phyloP scores from a whole-genome alignment of 371 early-diverging fungal genomes.

The Mucor plumbeus region DNA sequence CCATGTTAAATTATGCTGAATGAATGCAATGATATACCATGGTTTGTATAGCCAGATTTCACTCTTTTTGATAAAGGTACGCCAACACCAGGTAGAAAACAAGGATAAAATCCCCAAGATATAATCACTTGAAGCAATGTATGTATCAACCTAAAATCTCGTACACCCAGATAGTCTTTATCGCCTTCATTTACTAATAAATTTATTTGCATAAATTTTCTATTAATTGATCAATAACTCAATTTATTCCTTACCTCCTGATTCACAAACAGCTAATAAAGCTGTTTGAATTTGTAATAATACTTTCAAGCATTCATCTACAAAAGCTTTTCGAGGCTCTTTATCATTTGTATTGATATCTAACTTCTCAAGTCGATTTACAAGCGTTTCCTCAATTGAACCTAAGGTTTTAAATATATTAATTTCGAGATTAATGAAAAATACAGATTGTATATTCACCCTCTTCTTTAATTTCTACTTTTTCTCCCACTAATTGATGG shows the following conservation, averaged over 20 bases:
- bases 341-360: slow-evolving; percentile 13
- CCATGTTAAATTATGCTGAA: too few relatives aligned
- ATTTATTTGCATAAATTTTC: neutral
- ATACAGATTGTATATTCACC: slow-evolving; percentile 10
- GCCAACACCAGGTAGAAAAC: slow-evolving; percentile 69
- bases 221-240: too few relatives aligned
- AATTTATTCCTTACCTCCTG: slow-evolving; percentile 21
- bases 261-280: slow-evolving; percentile 28
- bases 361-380: slow-evolving; percentile 21
- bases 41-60: slow-evolving; percentile 55
- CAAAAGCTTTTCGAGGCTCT: slow-evolving; percentile 29
- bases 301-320: slow-evolving; percentile 34
- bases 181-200: slow-evolving; percentile 23
- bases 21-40: slow-evolving; percentile 28
- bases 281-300: slow-evolving; percentile 32
- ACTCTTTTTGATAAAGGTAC: slow-evolving; percentile 68
- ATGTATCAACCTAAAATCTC: slow-evolving; percentile 67
- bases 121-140: slow-evolving; percentile 70
- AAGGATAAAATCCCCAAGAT: slow-evolving; percentile 75
- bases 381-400: slow-evolving; percentile 27
- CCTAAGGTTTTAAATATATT: slow-evolving; percentile 12
- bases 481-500: slow-evolving; percentile 28
- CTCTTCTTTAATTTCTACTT: slow-evolving; percentile 28
- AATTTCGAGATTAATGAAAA: neutral
- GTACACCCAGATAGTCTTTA: slow-evolving; percentile 61